Percentiles rank a stretch among this genome's conserved stretches.
These are phyloP conservation scores for Pisolithus orientalis DNA, from an alignment of 768 basidiomycete genomes.

Conservation along the genomic window DNA sequence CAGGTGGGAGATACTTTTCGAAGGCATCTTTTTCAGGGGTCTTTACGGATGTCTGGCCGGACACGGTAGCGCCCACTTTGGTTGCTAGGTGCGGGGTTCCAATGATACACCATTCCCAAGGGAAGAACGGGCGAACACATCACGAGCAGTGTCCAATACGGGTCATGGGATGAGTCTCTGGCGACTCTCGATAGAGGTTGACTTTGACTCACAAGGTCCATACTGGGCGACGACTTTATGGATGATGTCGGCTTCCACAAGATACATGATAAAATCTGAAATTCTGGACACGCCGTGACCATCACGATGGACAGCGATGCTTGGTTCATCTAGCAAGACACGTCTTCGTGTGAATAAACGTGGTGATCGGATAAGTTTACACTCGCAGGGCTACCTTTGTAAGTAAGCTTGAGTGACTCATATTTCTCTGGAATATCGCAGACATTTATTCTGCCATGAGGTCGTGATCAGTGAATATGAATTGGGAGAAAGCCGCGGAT, in stretches of 20 bases:
- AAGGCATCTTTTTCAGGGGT: constrained; percentile 89
- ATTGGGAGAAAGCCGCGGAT: constrained; percentile 10
- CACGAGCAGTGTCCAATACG: not conserved
- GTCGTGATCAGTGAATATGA: not conserved
- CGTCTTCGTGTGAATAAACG: constrained; percentile 10
- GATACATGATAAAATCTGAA: constrained; percentile 92
- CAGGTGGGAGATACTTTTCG: constrained; percentile 78
- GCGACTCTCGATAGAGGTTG: not conserved
- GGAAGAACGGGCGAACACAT: not conserved
- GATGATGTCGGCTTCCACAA: constrained; percentile 89
- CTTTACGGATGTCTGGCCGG: constrained; percentile 96
- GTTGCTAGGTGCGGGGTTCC: constrained; percentile 53
- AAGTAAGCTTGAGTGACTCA: constrained; percentile 53
- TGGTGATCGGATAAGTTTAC: not conserved
- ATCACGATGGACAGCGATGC: constrained; percentile 62
- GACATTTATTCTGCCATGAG: constrained; percentile 65
- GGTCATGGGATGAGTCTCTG: not conserved
- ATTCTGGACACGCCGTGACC: constrained; percentile 86
- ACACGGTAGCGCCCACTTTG: constrained; percentile 85
- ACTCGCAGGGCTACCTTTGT: constrained; percentile 40
- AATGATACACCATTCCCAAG: not conserved
- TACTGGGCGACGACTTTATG: constrained; percentile 77
- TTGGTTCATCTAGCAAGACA: constrained; percentile 40
- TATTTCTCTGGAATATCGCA: constrained; percentile 79
- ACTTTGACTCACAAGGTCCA: constrained; percentile 70